These are phyloP conservation scores for Alternaria solani DNA, from an alignment of 2,329 filamentous ascomycete genomes.

Conservation along the genomic window DNA sequence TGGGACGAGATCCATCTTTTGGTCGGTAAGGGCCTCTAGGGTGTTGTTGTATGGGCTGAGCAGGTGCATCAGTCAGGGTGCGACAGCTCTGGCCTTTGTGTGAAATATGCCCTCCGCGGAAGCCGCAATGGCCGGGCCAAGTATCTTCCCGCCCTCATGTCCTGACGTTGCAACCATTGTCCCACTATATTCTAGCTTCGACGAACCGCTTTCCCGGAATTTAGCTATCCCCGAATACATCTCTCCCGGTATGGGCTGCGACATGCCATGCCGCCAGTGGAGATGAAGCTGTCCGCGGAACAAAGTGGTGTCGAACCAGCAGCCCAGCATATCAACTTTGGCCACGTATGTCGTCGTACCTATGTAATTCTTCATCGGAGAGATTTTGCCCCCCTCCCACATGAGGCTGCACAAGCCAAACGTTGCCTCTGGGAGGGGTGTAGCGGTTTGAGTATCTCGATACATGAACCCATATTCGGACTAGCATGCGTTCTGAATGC, in stretches of 20 bases:
- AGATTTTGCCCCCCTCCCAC: neutral
- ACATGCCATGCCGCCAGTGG: neutral
- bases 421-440: neutral
- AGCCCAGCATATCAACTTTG: neutral
- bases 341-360: neutral
- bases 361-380: neutral
- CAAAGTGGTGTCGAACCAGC: neutral
- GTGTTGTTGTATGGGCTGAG: neutral
- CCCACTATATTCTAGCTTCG: slow-evolving; percentile 9
- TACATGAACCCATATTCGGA: neutral
- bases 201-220: neutral
- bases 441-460: neutral
- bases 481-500: neutral
- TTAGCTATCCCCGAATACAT: neutral
- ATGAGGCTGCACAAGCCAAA: neutral
- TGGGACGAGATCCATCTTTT: neutral
- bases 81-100: neutral
- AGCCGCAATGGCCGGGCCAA: slow-evolving; percentile 3
- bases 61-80: neutral
- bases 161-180: neutral
- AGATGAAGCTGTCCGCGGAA: neutral
- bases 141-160: neutral
- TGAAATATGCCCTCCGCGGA: slow-evolving; percentile 6
- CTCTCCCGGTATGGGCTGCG: neutral
- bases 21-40: neutral